Evolutionary conservation across 495 filamentous ascomycete genomes (phyloP).

Genomic region (Penicillium diatomitis): DNA sequence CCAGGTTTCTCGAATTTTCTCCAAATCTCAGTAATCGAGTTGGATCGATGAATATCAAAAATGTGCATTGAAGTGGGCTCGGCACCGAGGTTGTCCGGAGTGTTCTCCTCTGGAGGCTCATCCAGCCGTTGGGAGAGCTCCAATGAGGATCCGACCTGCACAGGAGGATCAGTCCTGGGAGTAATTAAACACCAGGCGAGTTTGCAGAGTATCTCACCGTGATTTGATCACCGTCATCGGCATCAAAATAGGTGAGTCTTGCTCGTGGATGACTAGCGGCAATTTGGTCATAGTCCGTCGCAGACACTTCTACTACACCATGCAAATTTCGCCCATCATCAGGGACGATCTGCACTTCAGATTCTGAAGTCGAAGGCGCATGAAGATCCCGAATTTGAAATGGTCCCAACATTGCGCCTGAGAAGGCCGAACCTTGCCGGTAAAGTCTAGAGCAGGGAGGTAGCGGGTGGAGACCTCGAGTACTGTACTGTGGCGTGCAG

Average conservation of each 20-base stretch:
- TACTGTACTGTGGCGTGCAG: background rate
- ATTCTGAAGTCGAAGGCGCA: slow-evolving; percentile 8
- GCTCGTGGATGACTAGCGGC: slow-evolving; percentile 40
- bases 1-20: slow-evolving; percentile 20
- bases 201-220: slow-evolving; percentile 28
- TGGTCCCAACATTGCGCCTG: slow-evolving; percentile 29
- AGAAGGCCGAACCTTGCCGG: background rate
- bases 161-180: slow-evolving; percentile 5
- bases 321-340: background rate
- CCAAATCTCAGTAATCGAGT: slow-evolving; percentile 36
- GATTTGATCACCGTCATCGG: slow-evolving; percentile 51
- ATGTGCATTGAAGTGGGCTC: slow-evolving; percentile 29
- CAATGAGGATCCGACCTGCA: slow-evolving; percentile 41
- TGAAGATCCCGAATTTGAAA: slow-evolving; percentile 36
- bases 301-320: slow-evolving; percentile 31
- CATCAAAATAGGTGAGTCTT: slow-evolving; percentile 43
- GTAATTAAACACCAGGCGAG: background rate
- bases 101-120: slow-evolving; percentile 24
- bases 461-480: slow-evolving; percentile 5
- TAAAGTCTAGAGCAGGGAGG: background rate
- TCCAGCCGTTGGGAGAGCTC: slow-evolving; percentile 43
- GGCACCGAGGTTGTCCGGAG: background rate
- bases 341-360: background rate
- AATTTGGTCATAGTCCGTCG: slow-evolving; percentile 41
- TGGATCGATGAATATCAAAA: slow-evolving; percentile 40